A percentile compares a stretch with the other conserved stretches of the same genome.
Conservation (phyloP, 2,329 filamentous ascomycete species). For the Knufia fluminis region DNA sequence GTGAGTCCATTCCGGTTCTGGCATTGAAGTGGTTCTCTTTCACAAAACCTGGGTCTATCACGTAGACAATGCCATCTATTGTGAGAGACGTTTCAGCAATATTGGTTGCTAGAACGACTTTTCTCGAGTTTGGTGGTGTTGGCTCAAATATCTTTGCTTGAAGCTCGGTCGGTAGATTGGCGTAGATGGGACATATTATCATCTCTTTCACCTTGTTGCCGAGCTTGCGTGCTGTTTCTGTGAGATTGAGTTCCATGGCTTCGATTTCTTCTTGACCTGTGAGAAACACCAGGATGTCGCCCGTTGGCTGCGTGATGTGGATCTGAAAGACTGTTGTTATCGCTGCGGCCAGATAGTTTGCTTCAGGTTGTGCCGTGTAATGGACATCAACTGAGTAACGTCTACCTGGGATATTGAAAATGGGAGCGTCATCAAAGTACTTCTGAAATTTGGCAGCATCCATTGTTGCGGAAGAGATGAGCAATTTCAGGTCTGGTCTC, state of each 20-base stretch:
- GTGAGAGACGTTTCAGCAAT: constrained; percentile 95
- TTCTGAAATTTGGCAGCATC: constrained; percentile 84
- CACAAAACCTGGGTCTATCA: constrained; percentile 89
- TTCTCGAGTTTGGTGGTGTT: constrained; percentile 72
- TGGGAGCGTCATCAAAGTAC: constrained; percentile 87
- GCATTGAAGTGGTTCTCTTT: constrained; percentile 95
- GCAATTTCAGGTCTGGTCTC: constrained; percentile 73
- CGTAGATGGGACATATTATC: constrained; percentile 87
- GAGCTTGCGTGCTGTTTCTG: constrained; percentile 77
- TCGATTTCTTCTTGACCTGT: constrained; percentile 97
- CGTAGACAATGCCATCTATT: constrained; percentile 91
- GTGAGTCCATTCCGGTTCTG: constrained; percentile 80
- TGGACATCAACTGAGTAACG: constrained; percentile 85
- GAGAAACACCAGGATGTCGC: constrained; percentile 89
- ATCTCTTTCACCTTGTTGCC: constrained; percentile 77
- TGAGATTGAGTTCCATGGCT: constrained; percentile 69
- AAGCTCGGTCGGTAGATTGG: constrained; percentile 80
- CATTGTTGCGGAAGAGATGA: constrained; percentile 92
- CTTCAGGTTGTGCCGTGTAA: constrained; percentile 82
- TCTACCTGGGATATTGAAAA: constrained; percentile 88
- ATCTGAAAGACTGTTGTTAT: constrained; percentile 95
- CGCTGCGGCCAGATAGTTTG: constrained; percentile 83
- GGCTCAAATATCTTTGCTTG: constrained; percentile 94
- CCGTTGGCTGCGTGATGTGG: constrained; percentile 70
- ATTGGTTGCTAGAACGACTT: constrained; percentile 90